Evolutionary conservation across 1,139 yeast species (phyloP), one percentile per base, ranked within the genome.

Genomic region (Lodderomyces pseudojiufengensis): DNA sequence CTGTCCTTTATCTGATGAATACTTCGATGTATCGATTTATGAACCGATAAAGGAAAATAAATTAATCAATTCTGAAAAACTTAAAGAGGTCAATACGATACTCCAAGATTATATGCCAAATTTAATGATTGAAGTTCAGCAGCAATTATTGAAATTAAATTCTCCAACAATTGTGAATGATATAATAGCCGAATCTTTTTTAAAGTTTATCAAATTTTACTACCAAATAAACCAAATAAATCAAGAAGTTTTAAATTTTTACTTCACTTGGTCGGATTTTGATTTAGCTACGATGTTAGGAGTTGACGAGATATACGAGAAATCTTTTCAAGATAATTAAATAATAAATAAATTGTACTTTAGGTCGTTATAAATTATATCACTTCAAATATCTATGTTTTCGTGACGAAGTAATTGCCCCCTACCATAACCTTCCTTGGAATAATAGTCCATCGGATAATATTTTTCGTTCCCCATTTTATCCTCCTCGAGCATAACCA

Each of bases 401-500:
- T 29, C 26, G 40, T 65, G 62, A 20, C 54, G 48, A 1, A 95
- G 95, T 11, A 72, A 56, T 47, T 76, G 70, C 5, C 97, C 97
- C 47, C 98, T 73, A 7, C 98, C 99, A 50, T 92, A 90, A 1
- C 98, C 97, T 41, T 87, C 87, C 49, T 76, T 76, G 9, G 84
- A 80, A 55, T 92, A 92, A 56, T 92, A 92, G 57, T 94, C 97
- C 98, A 92, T 92, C 5, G 97, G 97, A 55, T 92, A 92, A 39
- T 73, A 78, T 4, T 68, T 67, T 18, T 73, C 73, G 29, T 61
- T 67, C 78, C 95, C 87, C 62, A 73, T 76, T 28, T 67, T 64
- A 51, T 88, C 96, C 37, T 79, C 70, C 8, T 77, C 83, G 50
- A 92, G 59, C 71, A 88, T 75, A 3, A 90, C 95, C 88, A 86